Evolutionary conservation across 2,329 filamentous ascomycete genomes (phyloP).

Genomic region (Pseudogymnoascus pannorum): DNA sequence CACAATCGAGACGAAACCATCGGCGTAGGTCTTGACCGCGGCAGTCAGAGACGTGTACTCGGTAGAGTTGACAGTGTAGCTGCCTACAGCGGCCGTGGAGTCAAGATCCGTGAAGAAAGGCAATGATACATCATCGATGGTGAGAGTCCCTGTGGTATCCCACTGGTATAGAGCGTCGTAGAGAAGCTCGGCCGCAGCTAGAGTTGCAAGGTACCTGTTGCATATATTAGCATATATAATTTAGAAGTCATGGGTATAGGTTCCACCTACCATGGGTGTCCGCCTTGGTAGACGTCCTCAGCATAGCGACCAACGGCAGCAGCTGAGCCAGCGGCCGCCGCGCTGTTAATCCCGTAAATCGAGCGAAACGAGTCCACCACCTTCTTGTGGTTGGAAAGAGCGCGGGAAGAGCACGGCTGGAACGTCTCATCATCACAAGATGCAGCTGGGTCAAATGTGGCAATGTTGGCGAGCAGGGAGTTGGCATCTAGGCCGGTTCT

Average conservation of each 20-base stretch:
- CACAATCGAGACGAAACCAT: constrained; percentile 45
- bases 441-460: constrained; percentile 61
- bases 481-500: constrained; percentile 65
- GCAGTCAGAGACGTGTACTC: background rate
- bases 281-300: constrained; percentile 68
- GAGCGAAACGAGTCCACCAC: constrained; percentile 68
- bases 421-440: constrained; percentile 64
- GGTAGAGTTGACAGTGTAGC: constrained; percentile 42
- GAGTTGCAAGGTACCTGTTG: constrained; percentile 55
- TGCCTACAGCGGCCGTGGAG: constrained; percentile 52
- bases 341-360: constrained; percentile 62
- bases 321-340: constrained; percentile 51
- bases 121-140: constrained; percentile 56
- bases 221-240: background rate
- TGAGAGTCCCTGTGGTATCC: constrained; percentile 55
- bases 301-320: constrained; percentile 60
- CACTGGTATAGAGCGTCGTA: constrained; percentile 71
- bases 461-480: constrained; percentile 58
- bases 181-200: constrained; percentile 72
- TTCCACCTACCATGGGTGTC: constrained; percentile 60
- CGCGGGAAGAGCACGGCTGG: constrained; percentile 51
- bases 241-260: background rate
- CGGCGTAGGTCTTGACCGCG: constrained; percentile 57
- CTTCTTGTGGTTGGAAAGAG: constrained; percentile 68
- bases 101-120: constrained; percentile 64